These are phyloP conservation scores for Saitozyma podzolica DNA, from an alignment of 768 basidiomycete species.

Conservation along the genomic window DNA sequence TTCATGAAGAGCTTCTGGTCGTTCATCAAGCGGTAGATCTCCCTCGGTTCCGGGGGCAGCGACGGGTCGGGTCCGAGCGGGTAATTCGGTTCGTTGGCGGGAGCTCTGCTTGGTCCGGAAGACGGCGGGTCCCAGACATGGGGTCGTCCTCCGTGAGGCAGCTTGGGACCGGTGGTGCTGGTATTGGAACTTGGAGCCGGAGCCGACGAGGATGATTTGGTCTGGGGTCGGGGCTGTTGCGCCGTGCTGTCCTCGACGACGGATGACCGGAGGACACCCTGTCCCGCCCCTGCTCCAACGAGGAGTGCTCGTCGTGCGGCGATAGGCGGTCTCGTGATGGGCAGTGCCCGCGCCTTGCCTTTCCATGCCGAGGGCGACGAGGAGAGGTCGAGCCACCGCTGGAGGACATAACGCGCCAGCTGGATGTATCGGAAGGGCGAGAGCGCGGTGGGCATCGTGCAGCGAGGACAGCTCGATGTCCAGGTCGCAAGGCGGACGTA, in stretches of 20 bases:
- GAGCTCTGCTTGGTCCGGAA: neutral
- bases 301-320: neutral
- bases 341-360: slow-evolving; percentile 25
- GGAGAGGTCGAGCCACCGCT: slow-evolving; percentile 32
- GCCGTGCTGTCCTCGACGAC: neutral
- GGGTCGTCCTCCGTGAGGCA: slow-evolving; percentile 2
- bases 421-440: slow-evolving; percentile 49
- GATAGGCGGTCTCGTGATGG: neutral
- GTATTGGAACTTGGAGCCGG: too few species aligned
- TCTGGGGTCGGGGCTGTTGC: neutral
- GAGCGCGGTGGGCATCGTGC: slow-evolving; percentile 1
- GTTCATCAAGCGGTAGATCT: slow-evolving; percentile 60
- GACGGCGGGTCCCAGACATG: slow-evolving; percentile 1
- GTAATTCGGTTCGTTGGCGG: neutral
- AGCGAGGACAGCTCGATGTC: too few species aligned
- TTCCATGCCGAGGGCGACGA: slow-evolving; percentile 14
- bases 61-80: slow-evolving; percentile 28
- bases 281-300: neutral
- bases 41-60: slow-evolving; percentile 29
- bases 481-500: too few species aligned
- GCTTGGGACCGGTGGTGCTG: too few species aligned
- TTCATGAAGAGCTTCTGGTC: slow-evolving; percentile 76
- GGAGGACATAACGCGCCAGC: slow-evolving; percentile 42
- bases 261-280: slow-evolving; percentile 1
- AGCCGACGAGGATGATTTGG: neutral